These are phyloP conservation scores for Eimeria maxima DNA, from an alignment of 169 alveolate species.

Conservation along the genomic window DNA sequence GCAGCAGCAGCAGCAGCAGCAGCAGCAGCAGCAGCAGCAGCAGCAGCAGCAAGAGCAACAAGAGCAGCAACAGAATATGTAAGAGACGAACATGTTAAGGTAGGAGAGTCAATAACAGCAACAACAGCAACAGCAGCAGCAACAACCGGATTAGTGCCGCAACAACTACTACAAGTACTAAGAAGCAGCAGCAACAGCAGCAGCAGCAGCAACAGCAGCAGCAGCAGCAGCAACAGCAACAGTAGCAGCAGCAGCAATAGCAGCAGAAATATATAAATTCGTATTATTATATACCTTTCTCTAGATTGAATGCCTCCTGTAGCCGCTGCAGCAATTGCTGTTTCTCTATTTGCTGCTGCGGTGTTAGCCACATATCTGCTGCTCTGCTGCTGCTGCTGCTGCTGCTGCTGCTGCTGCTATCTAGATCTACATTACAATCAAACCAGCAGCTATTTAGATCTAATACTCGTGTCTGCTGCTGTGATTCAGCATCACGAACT, in stretches of 20 bases:
- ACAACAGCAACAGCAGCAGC: too few species aligned
- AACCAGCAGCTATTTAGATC: conserved; percentile 48
- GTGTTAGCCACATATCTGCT: conserved; percentile 46
- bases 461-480: background rate
- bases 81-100: too few species aligned
- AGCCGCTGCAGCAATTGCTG: conserved; percentile 28
- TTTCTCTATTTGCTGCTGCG: background rate
- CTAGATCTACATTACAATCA: background rate
- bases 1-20: conserved; percentile 56
- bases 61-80: background rate
- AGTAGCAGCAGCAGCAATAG: background rate
- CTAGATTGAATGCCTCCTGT: background rate
- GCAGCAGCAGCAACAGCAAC: background rate
- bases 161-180: too few species aligned
- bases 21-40: conserved; percentile 45
- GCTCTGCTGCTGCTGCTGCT: too few species aligned
- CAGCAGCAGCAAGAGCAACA: background rate
- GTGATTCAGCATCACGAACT: background rate
- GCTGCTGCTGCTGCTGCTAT: too few species aligned
- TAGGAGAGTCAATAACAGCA: too few species aligned
- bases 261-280: background rate
- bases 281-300: background rate
- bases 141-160: too few species aligned
- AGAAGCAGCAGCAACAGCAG: conserved; percentile 20
- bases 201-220: conserved; percentile 13